Base-by-base conservation (phyloP, 495 filamentous ascomycete species). In the Penicillium parvum region DNA sequence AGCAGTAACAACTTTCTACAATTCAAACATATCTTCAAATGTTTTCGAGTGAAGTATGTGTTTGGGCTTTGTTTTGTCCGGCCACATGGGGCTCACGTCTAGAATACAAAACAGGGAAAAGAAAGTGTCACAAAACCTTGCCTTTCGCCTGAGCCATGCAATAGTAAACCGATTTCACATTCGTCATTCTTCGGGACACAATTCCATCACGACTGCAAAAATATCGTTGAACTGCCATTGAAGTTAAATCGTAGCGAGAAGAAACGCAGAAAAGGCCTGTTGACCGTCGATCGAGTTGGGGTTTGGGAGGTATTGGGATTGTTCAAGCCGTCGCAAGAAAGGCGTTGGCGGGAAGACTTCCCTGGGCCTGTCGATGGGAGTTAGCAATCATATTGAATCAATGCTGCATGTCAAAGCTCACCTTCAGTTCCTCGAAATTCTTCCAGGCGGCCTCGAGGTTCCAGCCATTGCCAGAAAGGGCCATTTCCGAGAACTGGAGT, bases 381-480 rank as follows among this genome's bases (percentile, higher is more conserved):
- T 64, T 49, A 65, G 53, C 28, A 25, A 27, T 11, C 14, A 1
- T 5, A 20, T 35, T 26, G 15, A 20, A 29, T 28, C 8, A 11
- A 15, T 14, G 21, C 16, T 7, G 22, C 29, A 7, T 17, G 7
- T 15, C 3, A 8, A 19, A 8, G 19, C 60, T 52, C 60, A 71
- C 70, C 61, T 72, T 73, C 3, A 71, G 53, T 33, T 79, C 69
- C 45, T 82, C 78, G 57, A 90, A 90, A 26, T 78, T 76, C 40
- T 69, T 68, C 49, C 84, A 65, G 0, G 86, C 88, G 38, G 64
- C 64, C n/a, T 83, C 77, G 26, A 84, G 74, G 57, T 88, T 77
- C 86, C 88, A 92, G 32, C 75, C 76, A 47, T 78, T 82, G 45
- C 84, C 76, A 0, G 74, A 71, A 4, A 92, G 68, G 49, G 86